These are phyloP conservation scores for Populus hybrid DNA, from an alignment of 441 rosid genomes.

Conservation along the genomic window DNA sequence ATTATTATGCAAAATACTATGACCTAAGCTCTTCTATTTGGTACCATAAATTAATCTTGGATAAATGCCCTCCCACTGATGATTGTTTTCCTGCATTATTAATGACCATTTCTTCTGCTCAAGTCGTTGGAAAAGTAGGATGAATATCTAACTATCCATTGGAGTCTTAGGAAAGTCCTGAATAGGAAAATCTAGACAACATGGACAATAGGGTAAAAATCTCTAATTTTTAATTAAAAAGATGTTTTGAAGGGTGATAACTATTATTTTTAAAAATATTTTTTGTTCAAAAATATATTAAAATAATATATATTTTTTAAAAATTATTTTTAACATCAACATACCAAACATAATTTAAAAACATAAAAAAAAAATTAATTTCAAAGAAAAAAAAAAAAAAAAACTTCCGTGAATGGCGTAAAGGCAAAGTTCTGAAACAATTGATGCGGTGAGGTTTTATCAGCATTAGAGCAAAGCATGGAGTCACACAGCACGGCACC, in stretches of 20 bases:
- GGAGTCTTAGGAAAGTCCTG: neutral
- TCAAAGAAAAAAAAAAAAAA: too few species aligned
- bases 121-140: neutral
- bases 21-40: too few species aligned
- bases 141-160: neutral
- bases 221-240: neutral
- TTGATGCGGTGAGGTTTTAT: neutral
- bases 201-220: neutral
- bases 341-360: too few species aligned
- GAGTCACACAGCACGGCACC: neutral
- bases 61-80: neutral
- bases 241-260: neutral
- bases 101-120: neutral
- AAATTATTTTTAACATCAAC: too few species aligned
- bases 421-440: neutral
- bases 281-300: too few species aligned
- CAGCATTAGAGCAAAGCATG: slow-evolving; percentile 13
- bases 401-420: too few species aligned
- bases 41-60: neutral
- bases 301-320: too few species aligned
- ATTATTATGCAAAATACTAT: too few species aligned
- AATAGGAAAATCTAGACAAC: neutral
- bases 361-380: too few species aligned
- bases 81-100: neutral
- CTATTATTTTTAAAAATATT: too few species aligned